Evolutionary conservation across 495 filamentous ascomycete species (phyloP).

Genomic region (Aspergillus hancockii): DNA sequence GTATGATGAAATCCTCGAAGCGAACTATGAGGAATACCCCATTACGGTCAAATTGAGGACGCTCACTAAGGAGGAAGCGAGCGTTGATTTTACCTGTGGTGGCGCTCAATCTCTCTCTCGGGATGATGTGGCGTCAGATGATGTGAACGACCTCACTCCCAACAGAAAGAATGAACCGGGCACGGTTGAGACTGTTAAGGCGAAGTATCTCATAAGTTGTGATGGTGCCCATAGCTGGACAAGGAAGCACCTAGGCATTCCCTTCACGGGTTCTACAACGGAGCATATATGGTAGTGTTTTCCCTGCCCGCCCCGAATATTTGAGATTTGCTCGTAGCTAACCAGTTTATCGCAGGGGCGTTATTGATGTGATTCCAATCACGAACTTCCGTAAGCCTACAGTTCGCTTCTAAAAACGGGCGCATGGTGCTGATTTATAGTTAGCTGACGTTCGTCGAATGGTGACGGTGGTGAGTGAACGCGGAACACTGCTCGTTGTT

Average conservation of each 20-base stretch:
- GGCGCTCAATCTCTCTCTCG: conserved; percentile 34
- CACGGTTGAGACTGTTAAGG: conserved; percentile 44
- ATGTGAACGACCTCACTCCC: conserved; percentile 54
- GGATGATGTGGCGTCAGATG: conserved; percentile 53
- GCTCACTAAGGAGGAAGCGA: conserved; percentile 45
- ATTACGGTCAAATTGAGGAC: conserved; percentile 50
- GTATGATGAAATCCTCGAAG: conserved; percentile 41
- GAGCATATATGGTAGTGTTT: conserved; percentile 55
- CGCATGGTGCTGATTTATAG: background rate
- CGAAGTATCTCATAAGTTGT: conserved; percentile 68
- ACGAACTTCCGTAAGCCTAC: conserved; percentile 55
- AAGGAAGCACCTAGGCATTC: conserved; percentile 54
- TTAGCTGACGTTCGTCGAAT: conserved; percentile 60
- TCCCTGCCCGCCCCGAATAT: background rate
- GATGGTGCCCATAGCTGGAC: conserved; percentile 70
- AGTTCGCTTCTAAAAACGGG: conserved; percentile 12
- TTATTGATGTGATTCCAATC: conserved; percentile 65
- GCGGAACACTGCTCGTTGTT: conserved; percentile 66
- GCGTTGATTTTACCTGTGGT: conserved; percentile 11
- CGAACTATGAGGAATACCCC: conserved; percentile 53
- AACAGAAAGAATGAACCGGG: conserved; percentile 31
- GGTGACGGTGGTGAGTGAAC: conserved; percentile 59
- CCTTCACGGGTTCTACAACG: conserved; percentile 58
- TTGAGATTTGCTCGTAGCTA: background rate
- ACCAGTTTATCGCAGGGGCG: conserved; percentile 37